Evolutionary conservation across 345 rosid species (phyloP), one percentile per base, ranked within the genome.

Genomic region (Fremontodendron californicum): DNA sequence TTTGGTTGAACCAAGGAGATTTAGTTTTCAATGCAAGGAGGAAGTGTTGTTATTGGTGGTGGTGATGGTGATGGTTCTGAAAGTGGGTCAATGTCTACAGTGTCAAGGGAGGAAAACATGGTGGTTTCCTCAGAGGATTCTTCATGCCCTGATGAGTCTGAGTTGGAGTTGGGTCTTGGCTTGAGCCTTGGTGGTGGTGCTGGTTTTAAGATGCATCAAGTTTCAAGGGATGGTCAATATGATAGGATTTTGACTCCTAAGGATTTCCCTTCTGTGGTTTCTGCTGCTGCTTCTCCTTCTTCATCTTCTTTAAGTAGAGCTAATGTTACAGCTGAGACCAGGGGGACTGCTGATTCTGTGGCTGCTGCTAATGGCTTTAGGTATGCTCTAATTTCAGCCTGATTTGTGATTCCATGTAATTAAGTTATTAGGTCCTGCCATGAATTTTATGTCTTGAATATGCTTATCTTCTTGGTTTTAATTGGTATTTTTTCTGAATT

Each of bases 61-160:
- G 43, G 43, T 3, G 13, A 3, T 21, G 78, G 60, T 12, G 87
- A 73, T 51, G 81, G 81, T 51, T 82, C 82, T 51, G 82, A 75
- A 0, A 67, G 77, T 70, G 86, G 85, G 29, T 84, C 84, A 2
- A 82, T 82, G 78, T 93, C 94, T 54, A 84, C 92, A 63, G 80
- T 87, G 80, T 90, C 92, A 9, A 85, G 83, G 76, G 90, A 89
- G 23, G 93, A 86, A 52, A 79, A 81, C 70, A 67, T 85, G 52
- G 92, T 81, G 19, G 79, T 89, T 37, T 92, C 97, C 5, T 90
- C 90, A 13, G 97, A 90, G 84, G 97, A 88, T 79, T 94, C 98
- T 54, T 92, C 94, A 39, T 83, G 82, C 77, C 92, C 96, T 0
- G 82, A 76, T 39, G 97, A 88, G 71, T 81, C 78, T 40, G 94